Base-by-base conservation (phyloP, 2,329 filamentous ascomycete species). In the Amauroascus niger region DNA sequence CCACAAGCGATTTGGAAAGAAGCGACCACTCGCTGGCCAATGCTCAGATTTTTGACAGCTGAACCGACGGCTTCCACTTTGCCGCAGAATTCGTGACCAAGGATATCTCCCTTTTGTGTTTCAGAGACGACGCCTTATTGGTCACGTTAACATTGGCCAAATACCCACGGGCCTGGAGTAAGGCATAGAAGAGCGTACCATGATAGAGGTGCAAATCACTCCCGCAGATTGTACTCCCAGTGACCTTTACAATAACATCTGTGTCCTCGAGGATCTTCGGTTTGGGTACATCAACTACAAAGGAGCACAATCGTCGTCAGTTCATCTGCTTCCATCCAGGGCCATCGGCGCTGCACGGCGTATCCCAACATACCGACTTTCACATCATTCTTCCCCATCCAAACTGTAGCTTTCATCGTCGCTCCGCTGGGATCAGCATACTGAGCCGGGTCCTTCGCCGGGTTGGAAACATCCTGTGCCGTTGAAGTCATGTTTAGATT, bases 171-270 rank as follows among this genome's bases (percentile, higher is more conserved):
- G 11, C 13, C 6, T 6, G 8, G 6, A 9, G 26, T 30, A 9
- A 30, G 9, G 26, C 9, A 28, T 5, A n/a, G 22, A 20, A 30
- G 22, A 13, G 47, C 53, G 49, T 56, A 67, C 71, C 71, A 51
- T 74, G 71, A 49, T 67, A 66, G 14, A 74, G 68, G 64, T 82
- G 80, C 13, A 83, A 69, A 60, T 82, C 80, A 44, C 75, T 79
- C 33, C 80, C 80, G 64, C 80, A 82, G 40, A 83, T 77, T 1
- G 80, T 82, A 57, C 73, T 79, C 33, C 80, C 80, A 6, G 80
- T 94, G 32, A 95, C 79, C 64, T 84, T 88, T 60, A 93, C 74
- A 56, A 95, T 88, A 9, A 90, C 87, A 64, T 94, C 88, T 49
- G 74, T 73, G 41, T 81, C 77, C 66, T 93, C 87, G 24, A 91